A percentile compares a stretch with the other conserved stretches of the same genome.
Evolutionary conservation across 2,329 filamentous ascomycete species (phyloP).

Genomic region (Fusarium siculi): DNA sequence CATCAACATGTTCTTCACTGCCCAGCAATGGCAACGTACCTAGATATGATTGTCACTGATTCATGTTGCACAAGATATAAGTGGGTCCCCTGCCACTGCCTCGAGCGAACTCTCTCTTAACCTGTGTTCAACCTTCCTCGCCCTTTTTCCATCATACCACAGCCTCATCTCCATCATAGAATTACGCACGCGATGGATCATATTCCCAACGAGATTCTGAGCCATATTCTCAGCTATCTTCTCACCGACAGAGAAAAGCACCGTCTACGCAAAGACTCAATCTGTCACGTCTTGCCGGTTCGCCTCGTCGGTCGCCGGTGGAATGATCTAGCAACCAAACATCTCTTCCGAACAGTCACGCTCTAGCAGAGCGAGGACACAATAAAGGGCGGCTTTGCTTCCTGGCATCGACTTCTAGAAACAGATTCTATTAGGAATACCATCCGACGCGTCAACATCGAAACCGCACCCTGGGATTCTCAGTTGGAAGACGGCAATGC

Average conservation of each 20-base stretch:
- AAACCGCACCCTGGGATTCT: neutral
- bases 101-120: neutral
- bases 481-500: fast-evolving
- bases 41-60: neutral
- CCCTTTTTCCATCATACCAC: neutral
- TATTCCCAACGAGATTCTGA: slow-evolving; percentile 8
- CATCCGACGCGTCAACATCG: slow-evolving; percentile 7
- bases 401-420: neutral
- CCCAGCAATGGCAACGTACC: too few species aligned
- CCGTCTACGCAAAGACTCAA: fast-evolving
- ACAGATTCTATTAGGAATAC: neutral
- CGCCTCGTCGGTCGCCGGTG: slow-evolving; percentile 24
- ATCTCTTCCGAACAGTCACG: neutral
- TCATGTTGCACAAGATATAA: neutral
- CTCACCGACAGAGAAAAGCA: neutral
- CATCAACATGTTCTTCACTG: neutral
- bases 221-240: neutral
- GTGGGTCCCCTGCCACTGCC: neutral
- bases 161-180: neutral
- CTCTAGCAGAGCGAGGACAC: slow-evolving; percentile 1
- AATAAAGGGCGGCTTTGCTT: neutral
- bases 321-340: neutral
- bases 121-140: neutral
- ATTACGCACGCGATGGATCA: neutral
- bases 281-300: neutral